A percentile compares a stretch with the other conserved stretches of the same genome.
Conservation (phyloP, 306 rosid genomes). For the Spatholobus suberectus region DNA sequence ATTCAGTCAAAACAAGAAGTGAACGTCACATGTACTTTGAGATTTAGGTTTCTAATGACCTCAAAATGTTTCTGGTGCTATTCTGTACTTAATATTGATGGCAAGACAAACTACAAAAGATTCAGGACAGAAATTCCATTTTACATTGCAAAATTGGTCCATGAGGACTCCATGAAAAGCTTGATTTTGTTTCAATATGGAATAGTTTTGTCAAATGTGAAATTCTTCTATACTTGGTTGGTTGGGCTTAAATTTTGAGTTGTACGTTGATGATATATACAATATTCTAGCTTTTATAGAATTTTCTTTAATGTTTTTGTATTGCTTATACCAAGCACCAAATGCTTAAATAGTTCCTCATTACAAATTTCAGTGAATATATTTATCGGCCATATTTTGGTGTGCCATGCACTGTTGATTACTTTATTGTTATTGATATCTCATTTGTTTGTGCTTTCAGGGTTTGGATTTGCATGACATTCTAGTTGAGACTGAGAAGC, state of each 20-base stretch:
- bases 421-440: background rate
- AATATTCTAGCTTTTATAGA: constrained; percentile 18
- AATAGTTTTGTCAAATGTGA: background rate
- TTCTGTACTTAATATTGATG: background rate
- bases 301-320: background rate
- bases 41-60: background rate
- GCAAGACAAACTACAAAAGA: constrained; percentile 6
- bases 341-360: constrained; percentile 10
- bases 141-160: background rate
- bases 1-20: constrained; percentile 8
- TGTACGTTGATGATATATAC: background rate
- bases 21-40: background rate
- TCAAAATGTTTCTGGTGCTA: constrained; percentile 11
- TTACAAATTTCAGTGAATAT: constrained; percentile 25
- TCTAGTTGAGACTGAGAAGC: constrained; percentile 81
- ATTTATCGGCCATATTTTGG: background rate
- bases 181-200: background rate
- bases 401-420: constrained; percentile 12
- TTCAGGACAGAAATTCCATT: constrained; percentile 1
- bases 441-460: constrained; percentile 49
- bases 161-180: background rate
- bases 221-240: background rate
- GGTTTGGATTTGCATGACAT: constrained; percentile 81
- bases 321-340: background rate
- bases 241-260: background rate